A percentile compares a stretch with the other conserved stretches of the same genome.
Conservation (phyloP, 345 rosid species). For the Gossypium raimondii region DNA sequence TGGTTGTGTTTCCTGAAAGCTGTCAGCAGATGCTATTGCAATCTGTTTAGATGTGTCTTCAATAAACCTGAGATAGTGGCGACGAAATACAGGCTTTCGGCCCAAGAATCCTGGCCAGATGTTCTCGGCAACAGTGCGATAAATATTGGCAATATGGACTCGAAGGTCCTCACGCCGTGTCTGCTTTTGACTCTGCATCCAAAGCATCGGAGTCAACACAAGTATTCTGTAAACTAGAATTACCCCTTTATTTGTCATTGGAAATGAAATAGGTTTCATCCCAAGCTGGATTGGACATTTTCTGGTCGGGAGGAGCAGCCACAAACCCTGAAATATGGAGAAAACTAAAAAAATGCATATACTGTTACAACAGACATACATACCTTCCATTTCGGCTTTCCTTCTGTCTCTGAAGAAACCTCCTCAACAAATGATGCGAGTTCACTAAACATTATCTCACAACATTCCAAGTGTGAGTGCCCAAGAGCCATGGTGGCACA, state of each 20-base stretch:
- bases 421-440: constrained; percentile 89
- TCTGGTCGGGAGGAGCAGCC: neutral
- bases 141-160: constrained; percentile 77
- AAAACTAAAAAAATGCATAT: neutral
- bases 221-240: neutral
- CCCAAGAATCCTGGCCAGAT: constrained; percentile 95
- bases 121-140: constrained; percentile 84
- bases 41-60: constrained; percentile 80
- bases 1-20: constrained; percentile 84
- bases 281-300: neutral
- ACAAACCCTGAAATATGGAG: no score
- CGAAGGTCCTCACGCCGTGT: constrained; percentile 93
- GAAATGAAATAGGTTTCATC: neutral
- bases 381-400: constrained; percentile 98
- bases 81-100: constrained; percentile 81
- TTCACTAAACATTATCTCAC: constrained; percentile 91
- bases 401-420: constrained; percentile 86
- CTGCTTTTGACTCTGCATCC: constrained; percentile 72
- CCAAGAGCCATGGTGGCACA: constrained; percentile 98
- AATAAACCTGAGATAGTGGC: constrained; percentile 85
- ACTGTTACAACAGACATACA: neutral
- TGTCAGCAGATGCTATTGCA: constrained; percentile 53
- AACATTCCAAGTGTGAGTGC: constrained; percentile 93
- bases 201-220: neutral
- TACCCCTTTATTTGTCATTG: neutral